Percentiles rank a stretch among this genome's conserved stretches.
Conservation (phyloP, 176 grass and related monocot genomes). For the Pontederia crassipes region DNA sequence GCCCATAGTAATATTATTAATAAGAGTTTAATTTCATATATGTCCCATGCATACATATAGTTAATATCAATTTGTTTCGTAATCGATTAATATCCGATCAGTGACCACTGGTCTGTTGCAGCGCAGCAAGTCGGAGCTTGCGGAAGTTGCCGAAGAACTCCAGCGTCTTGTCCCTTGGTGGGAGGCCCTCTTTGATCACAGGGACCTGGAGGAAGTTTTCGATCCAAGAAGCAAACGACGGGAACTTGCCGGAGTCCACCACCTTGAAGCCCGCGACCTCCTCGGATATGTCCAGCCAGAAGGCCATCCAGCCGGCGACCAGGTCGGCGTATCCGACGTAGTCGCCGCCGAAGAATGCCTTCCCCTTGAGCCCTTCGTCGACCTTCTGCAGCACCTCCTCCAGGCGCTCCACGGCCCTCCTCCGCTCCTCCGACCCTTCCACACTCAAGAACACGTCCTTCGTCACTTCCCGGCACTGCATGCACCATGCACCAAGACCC, state of each 20-base stretch:
- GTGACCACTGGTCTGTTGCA: too few species aligned
- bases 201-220: constrained; percentile 6
- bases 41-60: too few species aligned
- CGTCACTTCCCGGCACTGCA: constrained; percentile 18
- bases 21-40: too few species aligned
- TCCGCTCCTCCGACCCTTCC: constrained; percentile 22
- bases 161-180: too few species aligned
- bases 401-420: constrained; percentile 15
- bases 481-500: not conserved
- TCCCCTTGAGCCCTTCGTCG: constrained; percentile 27
- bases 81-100: too few species aligned
- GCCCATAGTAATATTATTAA: too few species aligned
- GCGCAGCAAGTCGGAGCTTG: too few species aligned
- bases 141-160: too few species aligned
- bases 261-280: constrained; percentile 30
- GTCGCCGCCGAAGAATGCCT: constrained; percentile 46
- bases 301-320: not conserved
- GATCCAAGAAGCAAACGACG: constrained; percentile 23
- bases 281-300: constrained; percentile 26
- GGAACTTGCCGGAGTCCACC: constrained; percentile 16
- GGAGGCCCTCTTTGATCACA: too few species aligned
- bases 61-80: too few species aligned
- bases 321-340: constrained; percentile 32
- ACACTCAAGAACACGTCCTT: constrained; percentile 5
- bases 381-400: constrained; percentile 28